Percentiles rank a stretch among this genome's conserved stretches.
These are phyloP conservation scores for Candida germanica DNA, from an alignment of 805 yeast genomes.

Conservation along the genomic window DNA sequence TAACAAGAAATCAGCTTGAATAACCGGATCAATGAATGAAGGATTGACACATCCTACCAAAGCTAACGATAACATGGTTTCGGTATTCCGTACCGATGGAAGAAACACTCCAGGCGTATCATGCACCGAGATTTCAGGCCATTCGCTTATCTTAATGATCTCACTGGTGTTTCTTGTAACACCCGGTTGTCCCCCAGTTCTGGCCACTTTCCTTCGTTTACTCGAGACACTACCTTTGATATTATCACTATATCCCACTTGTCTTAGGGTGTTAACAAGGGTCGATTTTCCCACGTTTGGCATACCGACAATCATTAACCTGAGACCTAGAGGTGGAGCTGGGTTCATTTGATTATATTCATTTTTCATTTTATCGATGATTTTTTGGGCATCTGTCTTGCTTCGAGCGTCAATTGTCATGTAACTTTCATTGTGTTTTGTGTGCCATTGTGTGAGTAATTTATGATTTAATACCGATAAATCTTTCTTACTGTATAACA, in stretches of 20 bases:
- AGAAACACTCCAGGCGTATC: constrained; percentile 94
- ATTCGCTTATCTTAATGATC: constrained; percentile 56
- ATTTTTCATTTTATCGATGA: constrained; percentile 50
- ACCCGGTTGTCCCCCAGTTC: constrained; percentile 87
- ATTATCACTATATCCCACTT: constrained; percentile 28
- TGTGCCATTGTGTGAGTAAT: constrained; percentile 34
- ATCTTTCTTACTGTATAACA: constrained; percentile 78
- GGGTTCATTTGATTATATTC: constrained; percentile 49
- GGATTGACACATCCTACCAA: constrained; percentile 73
- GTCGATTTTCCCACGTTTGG: constrained; percentile 98
- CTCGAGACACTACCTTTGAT: constrained; percentile 26
- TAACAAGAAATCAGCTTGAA: constrained; percentile 81
- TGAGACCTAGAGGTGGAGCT: constrained; percentile 79
- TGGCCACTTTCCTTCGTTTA: constrained; percentile 62
- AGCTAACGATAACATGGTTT: constrained; percentile 71
- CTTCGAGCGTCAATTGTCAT: constrained; percentile 59
- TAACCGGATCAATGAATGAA: constrained; percentile 72
- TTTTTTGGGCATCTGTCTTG: constrained; percentile 43
- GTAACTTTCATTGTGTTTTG: constrained; percentile 24
- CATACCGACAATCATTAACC: constrained; percentile 83
- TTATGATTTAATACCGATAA: constrained; percentile 44
- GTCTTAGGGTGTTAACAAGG: constrained; percentile 69
- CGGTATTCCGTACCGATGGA: constrained; percentile 63
- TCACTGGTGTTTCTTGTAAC: constrained; percentile 80
- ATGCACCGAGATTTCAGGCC: constrained; percentile 65